These are phyloP conservation scores for Coniochaeta prunicola DNA, from an alignment of 2,329 filamentous ascomycete species.

Conservation along the genomic window DNA sequence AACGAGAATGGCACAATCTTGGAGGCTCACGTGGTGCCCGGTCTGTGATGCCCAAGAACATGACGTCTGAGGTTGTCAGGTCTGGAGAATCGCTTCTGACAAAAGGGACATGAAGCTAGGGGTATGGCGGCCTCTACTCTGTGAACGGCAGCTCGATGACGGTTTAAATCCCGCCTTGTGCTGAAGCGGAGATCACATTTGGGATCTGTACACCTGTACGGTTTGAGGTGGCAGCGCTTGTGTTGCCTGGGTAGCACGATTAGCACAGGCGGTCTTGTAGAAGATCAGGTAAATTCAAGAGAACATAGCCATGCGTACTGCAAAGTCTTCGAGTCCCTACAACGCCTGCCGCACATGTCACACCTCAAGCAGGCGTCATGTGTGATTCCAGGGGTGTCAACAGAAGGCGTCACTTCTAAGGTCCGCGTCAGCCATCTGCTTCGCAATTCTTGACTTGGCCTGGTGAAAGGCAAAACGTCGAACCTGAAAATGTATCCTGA, in stretches of 20 bases:
- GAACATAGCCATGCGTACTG: neutral
- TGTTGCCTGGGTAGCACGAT: neutral
- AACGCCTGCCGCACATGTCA: neutral
- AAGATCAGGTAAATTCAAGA: neutral
- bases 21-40: neutral
- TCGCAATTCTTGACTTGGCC: neutral
- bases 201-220: neutral
- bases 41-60: neutral
- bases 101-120: neutral
- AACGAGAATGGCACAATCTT: neutral
- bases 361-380: neutral
- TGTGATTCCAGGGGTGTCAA: neutral
- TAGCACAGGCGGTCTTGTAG: neutral
- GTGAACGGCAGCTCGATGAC: neutral
- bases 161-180: slow-evolving; percentile 1
- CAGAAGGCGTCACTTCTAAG: neutral
- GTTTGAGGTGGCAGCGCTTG: slow-evolving; percentile 2
- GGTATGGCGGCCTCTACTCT: neutral
- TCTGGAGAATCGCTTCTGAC: neutral
- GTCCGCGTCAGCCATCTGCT: neutral
- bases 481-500: neutral
- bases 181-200: neutral
- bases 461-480: neutral
- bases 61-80: neutral
- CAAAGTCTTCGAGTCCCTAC: neutral